Conservation (phyloP, 2,329 filamentous ascomycete species). For the Aureobasidium pullulans region DNA sequence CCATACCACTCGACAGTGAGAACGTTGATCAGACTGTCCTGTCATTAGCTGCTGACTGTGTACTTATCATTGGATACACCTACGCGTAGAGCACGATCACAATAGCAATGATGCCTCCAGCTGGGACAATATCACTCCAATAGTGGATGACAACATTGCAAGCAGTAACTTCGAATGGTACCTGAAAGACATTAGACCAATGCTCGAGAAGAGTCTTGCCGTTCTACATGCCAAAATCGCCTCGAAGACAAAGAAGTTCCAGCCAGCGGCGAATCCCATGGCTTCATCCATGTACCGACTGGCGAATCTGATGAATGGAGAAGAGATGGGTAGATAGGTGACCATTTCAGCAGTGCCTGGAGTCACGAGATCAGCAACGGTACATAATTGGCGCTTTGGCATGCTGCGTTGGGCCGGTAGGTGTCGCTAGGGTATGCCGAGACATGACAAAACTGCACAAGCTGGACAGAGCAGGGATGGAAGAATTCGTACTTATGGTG, state of each 20-base stretch:
- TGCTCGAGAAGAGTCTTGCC: not conserved
- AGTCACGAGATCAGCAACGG: not conserved
- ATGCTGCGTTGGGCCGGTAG: not conserved
- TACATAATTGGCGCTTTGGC: not conserved
- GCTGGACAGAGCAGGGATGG: not conserved
- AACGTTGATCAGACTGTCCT: constrained; percentile 52
- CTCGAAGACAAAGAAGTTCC: constrained; percentile 26
- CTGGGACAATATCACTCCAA: constrained; percentile 43
- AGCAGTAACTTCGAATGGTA: constrained; percentile 33
- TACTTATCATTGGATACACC: constrained; percentile 21
- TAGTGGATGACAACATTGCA: constrained; percentile 57
- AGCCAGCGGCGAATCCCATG: constrained; percentile 47
- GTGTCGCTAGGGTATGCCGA: not conserved
- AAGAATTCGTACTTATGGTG: constrained; percentile 30
- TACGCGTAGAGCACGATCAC: constrained; percentile 53
- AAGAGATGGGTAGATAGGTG: constrained; percentile 67
- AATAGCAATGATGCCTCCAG: constrained; percentile 55
- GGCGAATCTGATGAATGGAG: constrained; percentile 71
- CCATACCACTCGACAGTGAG: constrained; percentile 69
- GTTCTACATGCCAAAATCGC: constrained; percentile 18
- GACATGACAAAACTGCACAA: not conserved
- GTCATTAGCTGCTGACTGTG: not conserved
- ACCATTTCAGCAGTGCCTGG: constrained; percentile 65
- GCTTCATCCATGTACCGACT: constrained; percentile 69
- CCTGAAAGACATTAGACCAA: not conserved